These are phyloP conservation scores for Beta corolliflora DNA, from an alignment of 179 eudicot species.

Conservation along the genomic window DNA sequence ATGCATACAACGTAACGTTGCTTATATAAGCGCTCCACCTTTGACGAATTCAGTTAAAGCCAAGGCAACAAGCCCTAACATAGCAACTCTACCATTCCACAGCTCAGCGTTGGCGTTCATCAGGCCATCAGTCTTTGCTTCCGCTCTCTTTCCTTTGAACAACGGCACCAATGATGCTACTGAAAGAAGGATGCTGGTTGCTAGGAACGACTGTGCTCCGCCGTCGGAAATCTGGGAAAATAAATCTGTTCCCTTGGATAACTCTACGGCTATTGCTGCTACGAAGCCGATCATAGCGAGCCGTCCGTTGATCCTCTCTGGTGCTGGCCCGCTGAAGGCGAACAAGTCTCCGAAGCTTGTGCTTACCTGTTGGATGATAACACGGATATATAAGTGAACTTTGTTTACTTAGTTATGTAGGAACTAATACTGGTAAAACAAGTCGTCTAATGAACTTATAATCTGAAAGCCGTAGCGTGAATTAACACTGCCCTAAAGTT, in stretches of 20 bases:
- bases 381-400: too few relatives aligned
- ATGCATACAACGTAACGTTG: not conserved
- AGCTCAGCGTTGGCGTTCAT: conserved; percentile 64
- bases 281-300: conserved; percentile 91
- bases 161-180: conserved; percentile 70
- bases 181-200: conserved; percentile 54
- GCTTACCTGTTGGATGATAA: conserved; percentile 38
- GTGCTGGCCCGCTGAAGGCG: conserved; percentile 86
- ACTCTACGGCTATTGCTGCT: conserved; percentile 67
- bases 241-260: conserved; percentile 61
- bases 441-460: too few relatives aligned
- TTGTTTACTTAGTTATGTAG: too few relatives aligned
- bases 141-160: conserved; percentile 40
- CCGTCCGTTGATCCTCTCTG: conserved; percentile 89
- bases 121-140: conserved; percentile 33
- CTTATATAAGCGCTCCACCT: conserved; percentile 32
- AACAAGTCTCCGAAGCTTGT: conserved; percentile 60
- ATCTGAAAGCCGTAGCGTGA: too few relatives aligned
- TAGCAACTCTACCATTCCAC: conserved; percentile 74
- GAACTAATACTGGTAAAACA: too few relatives aligned
- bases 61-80: conserved; percentile 68
- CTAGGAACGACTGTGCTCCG: conserved; percentile 69
- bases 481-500: too few relatives aligned
- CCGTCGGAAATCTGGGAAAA: conserved; percentile 70
- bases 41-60: conserved; percentile 59